Percentiles rank a stretch among this genome's conserved stretches.
phyloP scores from a whole-genome alignment of 1,284 basidiomycete genomes.

The Pulveroboletus sp. region DNA sequence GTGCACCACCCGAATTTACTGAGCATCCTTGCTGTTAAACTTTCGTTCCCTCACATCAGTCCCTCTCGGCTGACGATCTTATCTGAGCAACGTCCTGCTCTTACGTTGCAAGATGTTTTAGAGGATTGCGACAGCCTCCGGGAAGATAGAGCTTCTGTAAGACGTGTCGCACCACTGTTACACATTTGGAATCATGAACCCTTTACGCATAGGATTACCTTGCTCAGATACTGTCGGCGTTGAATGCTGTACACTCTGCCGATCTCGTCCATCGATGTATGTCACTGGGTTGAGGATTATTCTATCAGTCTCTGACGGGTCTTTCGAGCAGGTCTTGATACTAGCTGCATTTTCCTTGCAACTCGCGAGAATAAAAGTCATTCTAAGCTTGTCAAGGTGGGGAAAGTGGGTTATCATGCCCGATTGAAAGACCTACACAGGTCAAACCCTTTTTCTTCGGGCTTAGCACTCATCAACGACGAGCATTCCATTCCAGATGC shows the following conservation, averaged over 20 bases:
- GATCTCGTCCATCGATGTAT: conserved; percentile 67
- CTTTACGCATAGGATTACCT: conserved; percentile 60
- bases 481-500: conserved; percentile 52
- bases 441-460: conserved; percentile 66
- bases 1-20: conserved; percentile 64
- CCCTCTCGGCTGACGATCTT: conserved; percentile 61
- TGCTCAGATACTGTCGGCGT: conserved; percentile 63
- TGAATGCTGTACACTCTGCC: conserved; percentile 62
- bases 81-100: conserved; percentile 61
- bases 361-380: conserved; percentile 49
- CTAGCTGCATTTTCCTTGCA: conserved; percentile 59
- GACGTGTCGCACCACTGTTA: conserved; percentile 18
- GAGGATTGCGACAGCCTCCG: conserved; percentile 65
- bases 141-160: conserved; percentile 65
- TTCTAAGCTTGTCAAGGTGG: conserved; percentile 65
- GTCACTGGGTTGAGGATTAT: neutral
- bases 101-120: conserved; percentile 67
- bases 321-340: conserved; percentile 48
- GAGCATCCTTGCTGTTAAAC: conserved; percentile 63
- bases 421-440: conserved; percentile 69
- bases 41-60: conserved; percentile 50
- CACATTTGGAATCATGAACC: neutral
- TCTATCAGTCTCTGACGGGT: neutral
- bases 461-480: conserved; percentile 41
- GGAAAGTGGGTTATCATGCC: conserved; percentile 62